Evolutionary conservation across 139 green algal genomes (phyloP), one percentile per base, ranked within the genome.

Genomic region (Tetradesmus lagerheimii): DNA sequence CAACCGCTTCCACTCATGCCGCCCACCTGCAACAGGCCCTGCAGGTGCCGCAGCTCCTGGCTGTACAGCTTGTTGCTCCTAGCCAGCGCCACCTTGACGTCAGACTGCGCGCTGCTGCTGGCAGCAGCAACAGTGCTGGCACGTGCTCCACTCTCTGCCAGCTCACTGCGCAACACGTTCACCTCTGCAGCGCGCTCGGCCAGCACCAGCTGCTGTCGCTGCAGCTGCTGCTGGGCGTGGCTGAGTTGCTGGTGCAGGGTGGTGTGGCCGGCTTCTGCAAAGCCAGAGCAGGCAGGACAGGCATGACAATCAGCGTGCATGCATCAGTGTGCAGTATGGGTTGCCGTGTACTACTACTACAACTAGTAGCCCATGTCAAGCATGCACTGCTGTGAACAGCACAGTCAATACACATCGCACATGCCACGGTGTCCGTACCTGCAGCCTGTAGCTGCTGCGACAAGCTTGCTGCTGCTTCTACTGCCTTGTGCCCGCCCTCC

Each of bases 11-110:
- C 47, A 23, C 8, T 16, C 12, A 62, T 62, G 47, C 8, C 47
- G 43, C 82, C 31, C 8, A 88, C 82, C 82, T 88, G 82, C 37
- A 88, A 31, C 82, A 88, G n/a, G 1, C n/a, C 29, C 23, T 88
- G 82, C 82, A 88, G 18, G n/a, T 88, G 82, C 35, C 29, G 34
- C 35, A 88, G 82, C 50, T 88, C 57, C 50, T 88, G 82, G 11
- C 37, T 37, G 16, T 88, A 50, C 57, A 85, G 27, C 41, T 85
- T 85, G 79, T 67, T 37, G n/a, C 79, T 85, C 31, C 79, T 64
- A 11, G 39, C 25, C 41, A 85, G 31, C 18, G 79, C 79, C 53
- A 41, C 79, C 25, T 20, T 85, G 41, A 41, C 67, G 79, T 85
- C 79, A 64, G 39, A 66, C 41, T 85, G 79, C 41, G 41, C 79